phyloP scores from a whole-genome alignment of 106 monocot genomes.

The Platanthera guangdongensis region DNA sequence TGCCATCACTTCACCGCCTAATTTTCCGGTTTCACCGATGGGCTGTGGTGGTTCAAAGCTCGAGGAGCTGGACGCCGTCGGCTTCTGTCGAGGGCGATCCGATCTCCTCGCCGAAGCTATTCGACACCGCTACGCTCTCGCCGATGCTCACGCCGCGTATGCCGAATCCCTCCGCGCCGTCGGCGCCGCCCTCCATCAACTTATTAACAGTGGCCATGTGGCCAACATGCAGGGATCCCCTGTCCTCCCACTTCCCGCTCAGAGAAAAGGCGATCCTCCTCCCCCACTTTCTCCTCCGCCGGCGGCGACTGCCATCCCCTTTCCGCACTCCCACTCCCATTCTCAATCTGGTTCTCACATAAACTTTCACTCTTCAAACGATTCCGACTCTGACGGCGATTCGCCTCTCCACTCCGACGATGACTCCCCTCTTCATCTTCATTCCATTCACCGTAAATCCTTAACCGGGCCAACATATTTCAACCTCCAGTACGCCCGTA shows the following conservation, averaged over 20 bases:
- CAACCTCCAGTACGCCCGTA: constrained; percentile 40
- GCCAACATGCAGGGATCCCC: constrained; percentile 24
- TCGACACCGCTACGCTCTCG: constrained; percentile 60
- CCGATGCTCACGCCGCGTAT: constrained; percentile 73
- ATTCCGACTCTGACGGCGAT: constrained; percentile 29
- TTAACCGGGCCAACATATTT: constrained; percentile 3
- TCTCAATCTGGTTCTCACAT: constrained; percentile 67
- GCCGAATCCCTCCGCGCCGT: constrained; percentile 44
- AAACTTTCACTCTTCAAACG: constrained; percentile 45
- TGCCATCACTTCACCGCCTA: neutral
- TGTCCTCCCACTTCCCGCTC: constrained; percentile 48
- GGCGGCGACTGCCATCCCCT: neutral
- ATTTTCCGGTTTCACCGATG: constrained; percentile 20
- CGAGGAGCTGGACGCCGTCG: constrained; percentile 60
- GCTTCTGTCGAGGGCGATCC: constrained; percentile 45
- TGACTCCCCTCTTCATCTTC: constrained; percentile 18
- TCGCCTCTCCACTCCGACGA: constrained; percentile 39
- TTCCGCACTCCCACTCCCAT: constrained; percentile 21
- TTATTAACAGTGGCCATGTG: constrained; percentile 25
- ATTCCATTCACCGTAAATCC: constrained; percentile 7
- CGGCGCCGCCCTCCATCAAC: constrained; percentile 39
- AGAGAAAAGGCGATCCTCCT: constrained; percentile 49
- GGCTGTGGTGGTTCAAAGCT: constrained; percentile 79
- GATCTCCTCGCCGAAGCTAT: constrained; percentile 54
- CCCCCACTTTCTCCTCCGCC: constrained; percentile 17